Base-by-base conservation (phyloP, 139 green algal species). In the Chlamydomonas urium region DNA sequence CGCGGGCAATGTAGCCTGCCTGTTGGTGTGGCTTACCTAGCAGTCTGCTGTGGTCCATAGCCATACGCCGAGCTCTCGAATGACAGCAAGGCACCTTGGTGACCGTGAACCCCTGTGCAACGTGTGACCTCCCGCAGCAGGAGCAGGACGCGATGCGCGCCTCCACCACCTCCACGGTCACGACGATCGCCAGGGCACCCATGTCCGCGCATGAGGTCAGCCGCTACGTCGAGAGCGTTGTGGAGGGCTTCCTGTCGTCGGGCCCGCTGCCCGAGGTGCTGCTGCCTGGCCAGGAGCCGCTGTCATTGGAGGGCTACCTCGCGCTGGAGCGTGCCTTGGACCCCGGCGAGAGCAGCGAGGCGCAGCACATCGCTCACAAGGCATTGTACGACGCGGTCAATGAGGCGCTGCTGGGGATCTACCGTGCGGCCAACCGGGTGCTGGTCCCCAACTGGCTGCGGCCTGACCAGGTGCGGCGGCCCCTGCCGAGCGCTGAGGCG, bases 321-420 rank as follows among this genome's bases (percentile, higher is more conserved):
- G 45, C 57, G 2, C 67, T 80, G 57, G 80, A 81, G 66, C 72
- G 80, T 34, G 31, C 62, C 2, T 47, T 78, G 59, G 50, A 29
- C 26, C 33, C 65, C 17, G 48, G 73, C n/a, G 66, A 66, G 70
- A 4, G 68, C 68, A 47, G 23, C 58, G 72, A 76, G 48, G 69
- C 69, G 53, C 75, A 82, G 73, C 75, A 82, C 75, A 86, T 86
- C 38, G 69, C 75, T 73, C 75, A 82, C 65, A 86, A 86, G 69
- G 78, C 47, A 5, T 4, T 86, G 14, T 86, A 83, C 35, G 80
- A 86, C 37, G 80, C 80, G 17, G 61, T 71, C 48, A 86, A 83
- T 37, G 80, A 86, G 76, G 73, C 80, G 24, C 47, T 86, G 10
- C 37, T 79, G 4, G 57, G 24, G 1, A 34, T 83, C 23, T 83